Percentiles rank a stretch among this genome's conserved stretches.
Conservation (phyloP, 164 flowering plant genomes). For the Cinnamomum chago region DNA sequence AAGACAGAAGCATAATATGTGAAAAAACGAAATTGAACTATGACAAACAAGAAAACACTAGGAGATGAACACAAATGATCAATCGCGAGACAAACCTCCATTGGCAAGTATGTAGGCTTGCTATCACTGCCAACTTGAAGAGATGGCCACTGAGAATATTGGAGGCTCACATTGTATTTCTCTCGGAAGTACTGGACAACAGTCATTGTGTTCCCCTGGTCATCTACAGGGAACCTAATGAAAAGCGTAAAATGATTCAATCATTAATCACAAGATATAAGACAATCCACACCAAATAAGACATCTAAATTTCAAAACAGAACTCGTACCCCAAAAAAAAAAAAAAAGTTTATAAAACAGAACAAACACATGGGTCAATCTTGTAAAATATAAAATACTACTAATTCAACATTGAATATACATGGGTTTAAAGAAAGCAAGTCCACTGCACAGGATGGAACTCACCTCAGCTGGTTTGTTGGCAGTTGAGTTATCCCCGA, state of each 20-base stretch:
- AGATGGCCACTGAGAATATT: conserved; percentile 19
- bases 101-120: conserved; percentile 25
- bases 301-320: neutral
- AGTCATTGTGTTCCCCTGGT: conserved; percentile 8
- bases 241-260: neutral
- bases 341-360: neutral
- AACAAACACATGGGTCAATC: too few relatives aligned
- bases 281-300: neutral
- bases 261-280: neutral
- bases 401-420: neutral
- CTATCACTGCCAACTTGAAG: conserved; percentile 31
- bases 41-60: neutral
- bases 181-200: conserved; percentile 27
- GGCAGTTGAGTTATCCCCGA: conserved; percentile 22
- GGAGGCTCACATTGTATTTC: conserved; percentile 16
- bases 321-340: neutral
- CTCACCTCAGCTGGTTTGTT: conserved; percentile 25
- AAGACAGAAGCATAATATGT: neutral
- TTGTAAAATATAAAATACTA: neutral
- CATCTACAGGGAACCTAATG: conserved; percentile 25
- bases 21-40: neutral
- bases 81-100: conserved; percentile 23
- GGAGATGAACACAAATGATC: neutral
- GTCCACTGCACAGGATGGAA: too few relatives aligned
- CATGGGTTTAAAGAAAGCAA: neutral